Evolutionary conservation across 345 rosid species (phyloP).

Genomic region (Orychophragmus violaceus): DNA sequence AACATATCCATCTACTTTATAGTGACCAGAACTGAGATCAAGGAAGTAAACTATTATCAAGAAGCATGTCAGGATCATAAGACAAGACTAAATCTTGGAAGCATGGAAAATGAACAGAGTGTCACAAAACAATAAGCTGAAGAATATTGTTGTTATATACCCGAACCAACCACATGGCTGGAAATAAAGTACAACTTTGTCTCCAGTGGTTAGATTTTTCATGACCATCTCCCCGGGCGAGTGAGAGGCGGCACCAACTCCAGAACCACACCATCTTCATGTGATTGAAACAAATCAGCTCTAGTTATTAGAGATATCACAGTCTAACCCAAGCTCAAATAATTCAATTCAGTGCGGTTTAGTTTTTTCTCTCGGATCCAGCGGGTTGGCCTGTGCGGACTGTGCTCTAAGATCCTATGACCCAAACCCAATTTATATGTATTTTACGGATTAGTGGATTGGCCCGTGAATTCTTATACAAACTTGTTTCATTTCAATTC

Average conservation of each 20-base stretch:
- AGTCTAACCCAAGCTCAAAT: no score
- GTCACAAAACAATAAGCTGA: background rate
- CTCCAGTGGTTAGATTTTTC: slow-evolving; percentile 67
- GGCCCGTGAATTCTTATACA: no score
- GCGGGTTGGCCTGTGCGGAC: no score
- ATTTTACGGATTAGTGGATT: no score
- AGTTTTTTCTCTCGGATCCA: no score
- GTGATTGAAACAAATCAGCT: no score
- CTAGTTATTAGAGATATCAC: slow-evolving; percentile 59
- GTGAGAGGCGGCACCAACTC: slow-evolving; percentile 75
- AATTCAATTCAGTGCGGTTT: no score
- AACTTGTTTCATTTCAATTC: no score
- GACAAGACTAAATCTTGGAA: background rate
- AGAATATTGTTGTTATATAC: slow-evolving; percentile 27
- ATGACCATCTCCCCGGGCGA: slow-evolving; percentile 79
- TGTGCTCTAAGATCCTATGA: no score
- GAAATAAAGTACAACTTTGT: slow-evolving; percentile 69
- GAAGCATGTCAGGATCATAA: background rate
- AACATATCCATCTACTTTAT: slow-evolving; percentile 80
- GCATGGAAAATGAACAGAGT: background rate
- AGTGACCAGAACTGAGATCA: slow-evolving; percentile 69
- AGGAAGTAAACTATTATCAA: background rate
- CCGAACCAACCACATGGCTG: slow-evolving; percentile 92
- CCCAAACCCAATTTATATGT: no score
- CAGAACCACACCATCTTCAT: slow-evolving; percentile 59